Conservation (phyloP, 2,329 filamentous ascomycete genomes). For the Tolypocladium album region DNA sequence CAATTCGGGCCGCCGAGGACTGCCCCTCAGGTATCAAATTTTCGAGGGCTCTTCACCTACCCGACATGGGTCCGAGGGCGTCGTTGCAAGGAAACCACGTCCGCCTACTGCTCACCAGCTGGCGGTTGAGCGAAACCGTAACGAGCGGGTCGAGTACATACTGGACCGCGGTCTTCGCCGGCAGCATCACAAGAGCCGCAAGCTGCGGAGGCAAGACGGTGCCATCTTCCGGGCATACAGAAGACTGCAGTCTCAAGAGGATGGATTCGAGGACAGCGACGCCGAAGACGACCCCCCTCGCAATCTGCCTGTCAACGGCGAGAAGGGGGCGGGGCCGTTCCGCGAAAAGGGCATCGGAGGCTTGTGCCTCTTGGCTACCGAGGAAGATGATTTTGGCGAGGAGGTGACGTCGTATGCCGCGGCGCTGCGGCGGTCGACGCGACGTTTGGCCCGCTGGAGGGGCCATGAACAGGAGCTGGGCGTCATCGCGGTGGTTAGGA, state of each 20-base stretch:
- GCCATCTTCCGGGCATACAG: slow-evolving; percentile 56
- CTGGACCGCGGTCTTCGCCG: slow-evolving; percentile 63
- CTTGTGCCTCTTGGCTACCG: slow-evolving; percentile 47
- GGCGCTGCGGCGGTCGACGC: slow-evolving; percentile 49
- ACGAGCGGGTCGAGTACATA: slow-evolving; percentile 71
- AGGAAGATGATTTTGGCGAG: slow-evolving; percentile 67
- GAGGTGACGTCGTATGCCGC: slow-evolving; percentile 57
- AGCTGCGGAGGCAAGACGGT: slow-evolving; percentile 52
- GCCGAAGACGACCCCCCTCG: slow-evolving; percentile 36
- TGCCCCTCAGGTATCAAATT: slow-evolving; percentile 46
- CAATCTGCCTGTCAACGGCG: slow-evolving; percentile 17
- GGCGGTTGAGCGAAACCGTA: slow-evolving; percentile 68
- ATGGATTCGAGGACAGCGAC: slow-evolving; percentile 53
- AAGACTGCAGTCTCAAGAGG: slow-evolving; percentile 44
- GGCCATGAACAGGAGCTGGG: slow-evolving; percentile 31
- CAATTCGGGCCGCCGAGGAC: slow-evolving; percentile 10
- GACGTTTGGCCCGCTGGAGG: slow-evolving; percentile 63
- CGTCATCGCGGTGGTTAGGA: slow-evolving; percentile 37
- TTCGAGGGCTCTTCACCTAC: slow-evolving; percentile 51
- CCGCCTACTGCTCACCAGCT: slow-evolving; percentile 75
- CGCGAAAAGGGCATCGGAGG: slow-evolving; percentile 52
- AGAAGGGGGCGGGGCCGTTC: slow-evolving; percentile 27
- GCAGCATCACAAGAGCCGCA: slow-evolving; percentile 53
- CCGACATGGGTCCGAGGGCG: slow-evolving; percentile 41
- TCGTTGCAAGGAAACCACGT: slow-evolving; percentile 53